phyloP scores from a whole-genome alignment of 2,329 filamentous ascomycete species.

The Fusarium sp. region DNA sequence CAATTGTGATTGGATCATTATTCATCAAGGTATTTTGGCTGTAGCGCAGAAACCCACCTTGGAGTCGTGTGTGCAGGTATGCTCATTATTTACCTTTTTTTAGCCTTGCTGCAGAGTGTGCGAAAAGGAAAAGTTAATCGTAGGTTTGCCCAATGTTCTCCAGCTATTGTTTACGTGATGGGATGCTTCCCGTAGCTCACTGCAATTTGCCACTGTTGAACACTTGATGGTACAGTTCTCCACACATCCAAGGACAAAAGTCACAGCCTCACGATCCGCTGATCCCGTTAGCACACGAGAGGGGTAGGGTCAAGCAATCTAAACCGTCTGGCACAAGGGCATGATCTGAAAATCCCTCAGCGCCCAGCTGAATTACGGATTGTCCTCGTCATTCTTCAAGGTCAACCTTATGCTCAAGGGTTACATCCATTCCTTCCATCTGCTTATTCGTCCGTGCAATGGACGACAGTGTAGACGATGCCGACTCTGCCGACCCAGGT shows the following conservation, averaged over 20 bases:
- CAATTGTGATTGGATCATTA: background rate
- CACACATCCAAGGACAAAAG: background rate
- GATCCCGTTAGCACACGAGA: background rate
- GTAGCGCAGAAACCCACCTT: background rate
- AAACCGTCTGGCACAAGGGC: background rate
- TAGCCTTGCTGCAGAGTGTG: too few species aligned
- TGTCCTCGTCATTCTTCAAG: background rate
- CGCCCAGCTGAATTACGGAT: background rate
- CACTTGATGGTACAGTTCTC: background rate
- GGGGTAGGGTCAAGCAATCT: background rate
- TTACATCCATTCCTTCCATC: background rate
- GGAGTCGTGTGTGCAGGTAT: background rate
- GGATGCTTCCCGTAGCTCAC: background rate
- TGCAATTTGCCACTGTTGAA: background rate
- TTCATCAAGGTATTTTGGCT: background rate
- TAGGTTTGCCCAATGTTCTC: background rate
- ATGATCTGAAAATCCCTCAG: background rate
- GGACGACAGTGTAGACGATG: background rate
- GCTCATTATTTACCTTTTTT: too few species aligned
- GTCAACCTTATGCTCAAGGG: background rate
- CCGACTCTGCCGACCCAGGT: background rate
- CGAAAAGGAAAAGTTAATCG: too few species aligned
- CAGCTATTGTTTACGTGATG: background rate
- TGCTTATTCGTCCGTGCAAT: background rate
- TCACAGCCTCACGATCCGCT: background rate